phyloP scores from a whole-genome alignment of 2,329 filamentous ascomycete genomes.

The Arthrobotrys musiformis region DNA sequence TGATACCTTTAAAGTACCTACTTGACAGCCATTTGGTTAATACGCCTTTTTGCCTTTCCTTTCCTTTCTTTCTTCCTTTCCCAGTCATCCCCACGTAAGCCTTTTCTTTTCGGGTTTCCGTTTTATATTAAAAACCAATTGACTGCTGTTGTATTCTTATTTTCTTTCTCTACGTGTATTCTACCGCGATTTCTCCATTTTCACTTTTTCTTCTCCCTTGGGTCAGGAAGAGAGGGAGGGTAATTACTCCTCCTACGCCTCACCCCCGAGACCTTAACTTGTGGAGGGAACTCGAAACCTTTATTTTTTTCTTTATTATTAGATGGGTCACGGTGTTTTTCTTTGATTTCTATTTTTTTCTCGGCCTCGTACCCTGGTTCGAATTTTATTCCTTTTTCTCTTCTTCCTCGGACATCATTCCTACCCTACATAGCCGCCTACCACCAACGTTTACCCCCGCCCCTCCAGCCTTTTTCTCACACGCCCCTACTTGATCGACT shows the following conservation, averaged over 20 bases:
- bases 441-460: too few relatives aligned
- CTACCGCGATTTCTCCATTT: not conserved
- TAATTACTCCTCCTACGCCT: not conserved
- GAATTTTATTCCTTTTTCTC: too few relatives aligned
- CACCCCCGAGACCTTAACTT: too few relatives aligned
- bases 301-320: not conserved
- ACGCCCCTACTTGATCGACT: too few relatives aligned
- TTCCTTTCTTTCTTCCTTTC: not conserved
- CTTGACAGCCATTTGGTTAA: too few relatives aligned
- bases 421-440: not conserved
- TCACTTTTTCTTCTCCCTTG: not conserved
- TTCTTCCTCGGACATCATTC: too few relatives aligned
- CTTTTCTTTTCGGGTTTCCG: too few relatives aligned
- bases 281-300: not conserved
- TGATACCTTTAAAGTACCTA: too few relatives aligned
- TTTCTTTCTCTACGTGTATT: not conserved
- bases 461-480: too few relatives aligned
- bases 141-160: slow-evolving; percentile 2
- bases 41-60: not conserved
- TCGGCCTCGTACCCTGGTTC: too few relatives aligned
- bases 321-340: slow-evolving; percentile 14
- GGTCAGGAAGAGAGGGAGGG: not conserved
- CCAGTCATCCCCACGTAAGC: too few relatives aligned
- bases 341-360: not conserved
- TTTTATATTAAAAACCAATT: too few relatives aligned